Evolutionary conservation across 1,284 basidiomycete genomes (phyloP), one percentile per base, ranked within the genome.

Genomic region (Chalciporus sp.): DNA sequence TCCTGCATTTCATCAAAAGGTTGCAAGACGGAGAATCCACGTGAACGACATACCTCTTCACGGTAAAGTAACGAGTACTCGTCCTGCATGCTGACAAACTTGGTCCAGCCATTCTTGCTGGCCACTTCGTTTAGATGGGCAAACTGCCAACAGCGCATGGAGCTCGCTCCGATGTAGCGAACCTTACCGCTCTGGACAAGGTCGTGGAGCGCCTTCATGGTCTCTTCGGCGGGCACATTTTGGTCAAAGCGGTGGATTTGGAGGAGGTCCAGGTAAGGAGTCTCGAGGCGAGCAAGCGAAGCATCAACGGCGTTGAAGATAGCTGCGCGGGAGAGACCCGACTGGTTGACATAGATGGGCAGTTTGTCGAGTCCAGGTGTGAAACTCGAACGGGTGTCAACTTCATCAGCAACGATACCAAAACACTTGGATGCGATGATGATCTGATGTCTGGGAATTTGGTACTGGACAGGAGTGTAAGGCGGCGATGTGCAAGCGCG

Each of bases 371-470:
- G 55, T 2, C 40, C 47, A 0, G 59, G 62, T 1, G 17, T 3
- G 14, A 47, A 1, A 48, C 2, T 0, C 3, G 53, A 0, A 29
- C 1, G 31, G 7, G 52, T 4, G 11, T 52, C 40, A 0, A 45
- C 20, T 2, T 66, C 59, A 2, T 67, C 45, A 4, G 55, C 47
- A 1, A 72, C 69, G 33, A 61, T 20, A 3, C 61, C 57, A 4
- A 51, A 51, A 19, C 68, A 70, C 58, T 82, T 83, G 10, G 77
- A 75, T 4, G 76, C 65, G 52, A 83, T 74, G 43, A 81, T 58
- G 16, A 83, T 58, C 17, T 79, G 74, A 28, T 81, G 73, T 42
- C 86, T 76, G 11, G 83, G 82, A 47, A 88, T 81, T 17, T 80
- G 65, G 65, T 75, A 74, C 79, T 81, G 35, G 19, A 23, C 14